Base-by-base conservation (phyloP, 345 rosid genomes). In the Mallotus nudiflorus region DNA sequence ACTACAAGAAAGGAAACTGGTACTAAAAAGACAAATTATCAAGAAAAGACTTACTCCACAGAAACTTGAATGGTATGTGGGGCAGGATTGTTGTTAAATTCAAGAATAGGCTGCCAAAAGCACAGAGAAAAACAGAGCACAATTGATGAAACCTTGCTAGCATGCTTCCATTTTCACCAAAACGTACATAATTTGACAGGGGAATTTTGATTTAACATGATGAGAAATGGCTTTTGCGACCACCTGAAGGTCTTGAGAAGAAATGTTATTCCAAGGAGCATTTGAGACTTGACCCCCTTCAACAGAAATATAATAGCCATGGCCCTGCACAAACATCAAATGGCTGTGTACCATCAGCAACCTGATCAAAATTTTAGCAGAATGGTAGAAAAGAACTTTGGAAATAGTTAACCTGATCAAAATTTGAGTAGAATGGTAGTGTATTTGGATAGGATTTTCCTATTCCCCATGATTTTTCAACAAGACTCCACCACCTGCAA, bases 391-490 rank as follows among this genome's bases (percentile, higher is more conserved):
- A n/a, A n/a, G n/a, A n/a, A 50, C 8, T n/a, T n/a, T n/a, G n/a
- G n/a, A n/a, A n/a, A n/a, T n/a, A n/a, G n/a, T n/a, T n/a, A n/a
- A 87, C 97, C 92, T 88, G 92, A 81, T 90, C 89, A 66, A 90
- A 92, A 75, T 87, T 87, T n/a, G 96, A 84, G 80, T 88, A 82
- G 46, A 90, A 92, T n/a, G 98, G 96, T 65, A 92, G 74, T 9
- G 56, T 46, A 73, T 82, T 84, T 19, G 92, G 94, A 81, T 88
- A 88, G 18, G 75, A 71, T 52, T 87, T 89, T 25, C 74, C 77
- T 54, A 73, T 63, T 60, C 92, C 90, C 94, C 92, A 90, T 39
- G 96, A 92, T 66, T 90, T 88, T 82, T 92, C 92, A 12, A 92
- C 80, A 55, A 87, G 91, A 52, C 77, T 72, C 98, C 96, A 92